Evolutionary conservation across 768 basidiomycete genomes (phyloP), one percentile per base, ranked within the genome.

Genomic region (Kwoniella heveanensis): DNA sequence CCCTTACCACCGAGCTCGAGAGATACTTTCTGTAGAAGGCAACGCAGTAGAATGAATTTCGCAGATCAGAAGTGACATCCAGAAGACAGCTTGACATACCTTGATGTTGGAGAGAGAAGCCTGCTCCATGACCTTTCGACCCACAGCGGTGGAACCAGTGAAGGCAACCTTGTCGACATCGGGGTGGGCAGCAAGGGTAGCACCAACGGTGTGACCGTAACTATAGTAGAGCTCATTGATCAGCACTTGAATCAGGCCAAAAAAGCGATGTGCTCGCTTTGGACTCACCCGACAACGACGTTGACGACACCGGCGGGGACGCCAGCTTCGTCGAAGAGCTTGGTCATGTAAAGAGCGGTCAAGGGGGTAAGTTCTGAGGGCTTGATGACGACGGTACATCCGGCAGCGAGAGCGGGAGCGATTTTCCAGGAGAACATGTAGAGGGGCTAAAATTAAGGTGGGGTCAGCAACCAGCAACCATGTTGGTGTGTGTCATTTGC

Each of bases 371-470:
- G 77, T 79, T 94, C 92, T 15, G 90, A 92, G 1, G 93, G 91
- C 79, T 96, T 97, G 88, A 98, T 90, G 72, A 97, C 89, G 74
- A 95, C 88, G 24, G 91, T 91, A 81, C 92, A 94, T 36, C 94
- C 92, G 57, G 87, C 86, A 8, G 93, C 92, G 60, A 97, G 85
- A 15, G 93, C 92, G 9, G 92, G 94, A 10, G 90, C 92, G 50
- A 95, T 86, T 81, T 97, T 96, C 92, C 92, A 94, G 1, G 70
- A 66, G 62, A 71, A 74, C 76, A 78, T 79, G 60, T 50, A 58
- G 30, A 71, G 75, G 57, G 72, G 74, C 65, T 76, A 47, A 0
- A 30, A 32, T n/a, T n/a, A n/a, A n/a, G 17, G 24, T 54, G 22
- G 55, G 29, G 15, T 1, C 30, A 21, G 6, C 27, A 27, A 25